Base-by-base conservation (phyloP, 805 yeast species). In the Nakazawaea molendinolei region DNA sequence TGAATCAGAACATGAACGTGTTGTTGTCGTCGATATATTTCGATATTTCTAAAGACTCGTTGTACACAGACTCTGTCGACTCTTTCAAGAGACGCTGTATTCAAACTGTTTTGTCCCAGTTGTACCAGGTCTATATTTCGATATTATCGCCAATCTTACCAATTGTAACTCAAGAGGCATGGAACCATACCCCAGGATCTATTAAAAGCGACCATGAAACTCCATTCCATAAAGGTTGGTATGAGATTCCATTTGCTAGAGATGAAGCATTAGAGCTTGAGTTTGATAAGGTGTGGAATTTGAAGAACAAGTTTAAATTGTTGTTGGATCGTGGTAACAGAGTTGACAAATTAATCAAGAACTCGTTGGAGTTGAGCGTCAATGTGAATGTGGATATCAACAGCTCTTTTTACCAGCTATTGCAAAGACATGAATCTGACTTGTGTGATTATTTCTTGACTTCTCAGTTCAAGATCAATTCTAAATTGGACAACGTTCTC, bases 71-170 rank as follows among this genome's bases (percentile, higher is more conserved):
- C 42, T 44, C 55, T 0, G 34, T 48, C 1, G 55, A 58, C 20
- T 72, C 81, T 0, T 28, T 51, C 2, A 63, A 71, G 13, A 69
- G 95, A 39, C 61, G 71, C 36, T 61, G 77, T 2, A 64, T 65
- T 6, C 90, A 83, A 54, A 77, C 83, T 3, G 90, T 82, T 0
- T 61, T 92, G 34, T 51, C 55, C 21, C 69, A 76, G 43, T 63
- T 85, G 10, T 60, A 86, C 13, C 65, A 63, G 28, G 67, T 76
- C 0, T 83, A 86, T 49, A 55, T 76, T n/a, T 70, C 84, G 0
- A 54, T 85, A 1, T 53, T 90, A 38, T 69, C 87, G 0, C 97
- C 98, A 2, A 74, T 92, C 1, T 59, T 82, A 25, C 99, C 99
- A 1, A 53, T 86, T 3, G 61, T 89, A 39, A 69, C 90, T 0